phyloP scores from a whole-genome alignment of 495 filamentous ascomycete genomes.

The Neurospora terricola region DNA sequence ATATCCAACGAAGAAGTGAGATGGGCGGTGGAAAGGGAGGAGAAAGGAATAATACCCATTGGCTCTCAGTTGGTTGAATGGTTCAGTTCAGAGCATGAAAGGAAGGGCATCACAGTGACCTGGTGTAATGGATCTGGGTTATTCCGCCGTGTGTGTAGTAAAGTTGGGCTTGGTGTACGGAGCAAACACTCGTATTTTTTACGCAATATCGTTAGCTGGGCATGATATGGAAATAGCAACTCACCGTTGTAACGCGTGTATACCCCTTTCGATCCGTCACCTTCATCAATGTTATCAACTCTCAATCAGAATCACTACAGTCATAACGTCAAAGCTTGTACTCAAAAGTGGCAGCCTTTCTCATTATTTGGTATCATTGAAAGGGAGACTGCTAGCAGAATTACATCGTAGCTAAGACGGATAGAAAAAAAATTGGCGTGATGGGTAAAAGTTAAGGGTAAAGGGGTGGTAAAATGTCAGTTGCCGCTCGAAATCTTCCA shows the following conservation, averaged over 20 bases:
- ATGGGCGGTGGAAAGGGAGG: neutral
- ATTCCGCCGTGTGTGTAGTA: neutral
- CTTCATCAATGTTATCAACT: neutral
- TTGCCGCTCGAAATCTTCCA: neutral
- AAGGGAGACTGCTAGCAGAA: constrained; percentile 23
- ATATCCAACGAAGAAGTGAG: neutral
- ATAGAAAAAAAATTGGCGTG: constrained; percentile 14
- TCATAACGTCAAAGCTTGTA: neutral
- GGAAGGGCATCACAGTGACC: neutral
- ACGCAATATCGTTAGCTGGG: neutral
- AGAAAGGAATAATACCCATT: neutral
- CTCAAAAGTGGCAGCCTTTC: constrained; percentile 23
- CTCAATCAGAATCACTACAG: neutral
- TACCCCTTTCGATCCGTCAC: neutral
- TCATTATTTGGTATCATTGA: constrained; percentile 37
- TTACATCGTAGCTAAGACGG: constrained; percentile 35
- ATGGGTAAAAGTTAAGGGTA: constrained; percentile 2
- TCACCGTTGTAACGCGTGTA: neutral
- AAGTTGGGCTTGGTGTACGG: neutral
- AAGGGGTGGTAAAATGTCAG: neutral
- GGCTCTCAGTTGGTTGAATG: neutral
- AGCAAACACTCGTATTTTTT: neutral
- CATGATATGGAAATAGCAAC: neutral
- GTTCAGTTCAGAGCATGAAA: neutral
- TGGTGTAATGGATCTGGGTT: neutral